A percentile compares a stretch with the other conserved stretches of the same genome.
These are phyloP conservation scores for Drechslerella dactyloides DNA, from an alignment of 2,329 filamentous ascomycete genomes.

Conservation along the genomic window DNA sequence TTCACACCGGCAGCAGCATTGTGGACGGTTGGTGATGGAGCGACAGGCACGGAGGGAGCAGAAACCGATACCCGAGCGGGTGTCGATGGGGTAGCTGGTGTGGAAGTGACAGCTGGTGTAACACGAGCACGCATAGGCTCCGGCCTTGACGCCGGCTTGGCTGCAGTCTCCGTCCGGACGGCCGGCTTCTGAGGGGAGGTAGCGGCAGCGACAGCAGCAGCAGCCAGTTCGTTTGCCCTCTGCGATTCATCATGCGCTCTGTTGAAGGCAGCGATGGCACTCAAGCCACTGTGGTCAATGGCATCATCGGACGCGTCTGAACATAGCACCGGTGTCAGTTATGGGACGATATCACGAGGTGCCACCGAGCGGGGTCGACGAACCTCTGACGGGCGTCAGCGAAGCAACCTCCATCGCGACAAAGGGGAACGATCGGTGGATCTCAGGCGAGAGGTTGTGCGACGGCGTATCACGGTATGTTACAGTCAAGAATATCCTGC, in stretches of 20 bases:
- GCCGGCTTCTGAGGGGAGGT: slow-evolving; percentile 11
- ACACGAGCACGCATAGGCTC: slow-evolving; percentile 11
- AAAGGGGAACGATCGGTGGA: slow-evolving; percentile 3
- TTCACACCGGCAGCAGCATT: slow-evolving; percentile 23
- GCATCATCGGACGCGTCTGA: slow-evolving; percentile 26
- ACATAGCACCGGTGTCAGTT: slow-evolving; percentile 9
- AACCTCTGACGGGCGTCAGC: slow-evolving; percentile 31
- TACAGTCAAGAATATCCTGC: neutral
- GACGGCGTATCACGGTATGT: neutral
- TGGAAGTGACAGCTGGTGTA: slow-evolving; percentile 13
- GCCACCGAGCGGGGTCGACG: neutral
- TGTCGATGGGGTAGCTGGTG: neutral
- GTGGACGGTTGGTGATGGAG: neutral
- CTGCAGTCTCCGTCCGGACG: slow-evolving; percentile 5
- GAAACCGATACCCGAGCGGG: neutral
- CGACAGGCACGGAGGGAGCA: slow-evolving; percentile 5
- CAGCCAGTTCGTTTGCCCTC: slow-evolving; percentile 13
- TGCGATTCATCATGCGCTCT: slow-evolving; percentile 48
- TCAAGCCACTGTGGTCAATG: slow-evolving; percentile 44
- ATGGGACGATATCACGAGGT: neutral
- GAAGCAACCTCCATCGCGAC: slow-evolving; percentile 29
- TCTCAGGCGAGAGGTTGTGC: neutral
- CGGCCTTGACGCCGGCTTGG: slow-evolving; percentile 8
- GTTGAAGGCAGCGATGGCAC: slow-evolving; percentile 46
- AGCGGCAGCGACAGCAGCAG: neutral